Percentiles rank a stretch among this genome's conserved stretches.
These are phyloP conservation scores for Colletotrichum gigasporum DNA, from an alignment of 2,329 filamentous ascomycete species.

Conservation along the genomic window DNA sequence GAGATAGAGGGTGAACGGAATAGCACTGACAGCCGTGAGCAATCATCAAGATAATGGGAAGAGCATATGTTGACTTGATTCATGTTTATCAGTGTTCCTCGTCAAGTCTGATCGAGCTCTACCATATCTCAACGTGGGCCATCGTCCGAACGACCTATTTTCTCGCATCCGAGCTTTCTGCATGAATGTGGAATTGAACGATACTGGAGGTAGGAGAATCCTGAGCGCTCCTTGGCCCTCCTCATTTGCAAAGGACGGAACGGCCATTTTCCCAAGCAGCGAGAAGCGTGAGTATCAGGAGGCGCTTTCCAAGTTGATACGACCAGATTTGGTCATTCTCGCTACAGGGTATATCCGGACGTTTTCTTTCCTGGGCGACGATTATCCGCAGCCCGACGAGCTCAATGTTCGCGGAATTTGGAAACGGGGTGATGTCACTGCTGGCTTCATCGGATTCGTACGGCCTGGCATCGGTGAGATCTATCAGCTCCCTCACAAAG, in stretches of 20 bases:
- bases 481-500: too few species aligned
- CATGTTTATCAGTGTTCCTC: constrained; percentile 48
- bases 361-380: constrained; percentile 50
- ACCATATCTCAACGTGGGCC: constrained; percentile 51
- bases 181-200: constrained; percentile 50
- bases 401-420: constrained; percentile 65
- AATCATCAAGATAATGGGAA: neutral
- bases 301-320: constrained; percentile 39
- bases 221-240: constrained; percentile 55
- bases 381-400: constrained; percentile 55
- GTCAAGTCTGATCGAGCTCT: constrained; percentile 53
- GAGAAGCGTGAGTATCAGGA: constrained; percentile 39
- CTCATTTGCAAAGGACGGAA: constrained; percentile 45
- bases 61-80: neutral
- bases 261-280: constrained; percentile 45
- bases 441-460: constrained; percentile 59
- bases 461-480: constrained; percentile 51
- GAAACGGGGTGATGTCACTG: constrained; percentile 44
- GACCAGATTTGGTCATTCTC: constrained; percentile 55
- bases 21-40: constrained; percentile 45
- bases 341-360: constrained; percentile 56
- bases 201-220: constrained; percentile 50
- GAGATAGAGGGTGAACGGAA: constrained; percentile 49
- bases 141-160: constrained; percentile 42
- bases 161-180: constrained; percentile 47